These are phyloP conservation scores for Hordeum pubiflorum DNA, from an alignment of 202 grass and related monocot genomes.

Conservation along the genomic window DNA sequence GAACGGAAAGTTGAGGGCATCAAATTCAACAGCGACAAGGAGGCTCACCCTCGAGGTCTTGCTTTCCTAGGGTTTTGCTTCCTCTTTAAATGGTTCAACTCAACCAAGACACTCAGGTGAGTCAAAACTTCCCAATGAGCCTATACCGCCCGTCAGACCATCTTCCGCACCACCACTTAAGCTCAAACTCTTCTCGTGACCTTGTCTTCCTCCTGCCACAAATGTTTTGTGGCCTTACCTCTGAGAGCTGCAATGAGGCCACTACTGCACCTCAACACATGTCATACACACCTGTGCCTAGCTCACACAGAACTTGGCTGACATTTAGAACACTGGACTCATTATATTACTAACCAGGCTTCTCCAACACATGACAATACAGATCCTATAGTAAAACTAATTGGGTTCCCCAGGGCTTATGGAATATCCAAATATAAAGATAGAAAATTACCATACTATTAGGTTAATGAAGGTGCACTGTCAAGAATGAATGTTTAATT, in stretches of 20 bases:
- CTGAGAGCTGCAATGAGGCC: background rate
- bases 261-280: background rate
- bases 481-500: conserved; percentile 1
- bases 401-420: background rate
- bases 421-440: conserved; percentile 14
- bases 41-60: background rate
- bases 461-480: background rate
- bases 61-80: background rate
- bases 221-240: background rate
- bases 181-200: background rate
- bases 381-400: background rate
- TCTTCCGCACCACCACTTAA: background rate
- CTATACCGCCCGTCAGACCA: background rate
- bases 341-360: background rate
- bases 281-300: background rate
- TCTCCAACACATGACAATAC: conserved; percentile 1
- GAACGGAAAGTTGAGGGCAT: background rate
- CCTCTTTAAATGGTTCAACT: background rate
- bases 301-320: background rate
- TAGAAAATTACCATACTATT: conserved; percentile 16
- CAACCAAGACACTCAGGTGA: background rate
- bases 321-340: background rate
- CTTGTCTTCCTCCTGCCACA: background rate
- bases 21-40: background rate
- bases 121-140: background rate